These are phyloP conservation scores for Symbiodinium pilosum DNA, from an alignment of 73 alveolate genomes.

Conservation along the genomic window DNA sequence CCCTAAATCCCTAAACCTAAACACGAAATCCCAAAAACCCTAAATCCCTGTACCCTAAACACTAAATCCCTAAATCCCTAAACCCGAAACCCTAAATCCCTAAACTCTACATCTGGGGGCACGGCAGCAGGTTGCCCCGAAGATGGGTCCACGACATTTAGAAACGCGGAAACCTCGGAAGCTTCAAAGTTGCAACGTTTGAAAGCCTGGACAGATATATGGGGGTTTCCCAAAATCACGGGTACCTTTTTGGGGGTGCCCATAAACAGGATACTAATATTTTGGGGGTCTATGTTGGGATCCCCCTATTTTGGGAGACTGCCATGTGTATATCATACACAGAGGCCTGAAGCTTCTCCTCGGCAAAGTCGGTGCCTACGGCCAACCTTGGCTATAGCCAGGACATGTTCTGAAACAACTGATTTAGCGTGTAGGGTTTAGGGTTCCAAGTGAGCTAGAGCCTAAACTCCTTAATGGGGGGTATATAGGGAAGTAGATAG, in stretches of 20 bases:
- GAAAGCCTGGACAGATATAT: too few relatives aligned
- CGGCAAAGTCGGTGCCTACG: background rate
- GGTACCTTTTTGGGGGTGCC: background rate
- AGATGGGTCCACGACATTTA: slow-evolving; percentile 48
- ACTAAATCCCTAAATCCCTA: too few relatives aligned
- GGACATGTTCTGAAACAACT: too few relatives aligned
- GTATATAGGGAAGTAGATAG: too few relatives aligned
- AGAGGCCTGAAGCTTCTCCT: slow-evolving; percentile 29
- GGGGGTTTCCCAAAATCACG: too few relatives aligned
- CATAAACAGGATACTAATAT: background rate
- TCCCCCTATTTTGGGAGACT: background rate
- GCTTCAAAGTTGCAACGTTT: background rate
- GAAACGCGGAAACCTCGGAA: slow-evolving; percentile 40
- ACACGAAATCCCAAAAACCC: background rate
- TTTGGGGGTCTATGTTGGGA: too few relatives aligned
- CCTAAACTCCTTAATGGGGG: too few relatives aligned
- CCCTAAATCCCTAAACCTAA: too few relatives aligned
- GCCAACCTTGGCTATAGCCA: background rate
- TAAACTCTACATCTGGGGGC: background rate
- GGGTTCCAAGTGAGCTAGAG: too few relatives aligned
- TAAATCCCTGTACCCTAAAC: too few relatives aligned
- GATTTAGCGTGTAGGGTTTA: too few relatives aligned
- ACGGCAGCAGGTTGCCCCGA: slow-evolving; percentile 9
- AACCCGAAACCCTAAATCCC: too few relatives aligned
- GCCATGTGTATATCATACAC: background rate